Conservation (phyloP, 2,329 filamentous ascomycete genomes). For the Xylaria polymorpha region DNA sequence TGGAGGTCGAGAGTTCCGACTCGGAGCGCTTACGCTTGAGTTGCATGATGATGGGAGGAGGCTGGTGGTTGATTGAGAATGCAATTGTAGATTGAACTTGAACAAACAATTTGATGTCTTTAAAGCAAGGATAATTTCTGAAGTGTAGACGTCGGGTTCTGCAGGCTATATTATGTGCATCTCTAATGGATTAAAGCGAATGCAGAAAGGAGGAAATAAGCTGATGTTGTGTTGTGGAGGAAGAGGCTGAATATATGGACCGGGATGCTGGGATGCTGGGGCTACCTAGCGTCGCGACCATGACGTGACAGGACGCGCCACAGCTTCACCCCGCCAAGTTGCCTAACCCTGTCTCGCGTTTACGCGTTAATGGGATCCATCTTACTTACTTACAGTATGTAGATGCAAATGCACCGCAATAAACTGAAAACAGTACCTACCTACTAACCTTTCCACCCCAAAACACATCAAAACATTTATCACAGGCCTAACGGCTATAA, state of each 20-base stretch:
- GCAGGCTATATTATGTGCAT: neutral
- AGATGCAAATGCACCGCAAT: too few relatives aligned
- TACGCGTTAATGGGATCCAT: constrained; percentile 12
- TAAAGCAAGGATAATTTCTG: too few relatives aligned
- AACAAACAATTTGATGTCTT: neutral
- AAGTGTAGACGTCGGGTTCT: neutral
- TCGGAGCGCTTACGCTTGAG: constrained; percentile 74
- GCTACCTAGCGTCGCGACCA: constrained; percentile 23
- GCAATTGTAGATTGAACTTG: neutral
- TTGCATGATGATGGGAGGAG: constrained; percentile 54
- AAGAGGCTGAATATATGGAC: constrained; percentile 16
- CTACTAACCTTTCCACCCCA: too few relatives aligned
- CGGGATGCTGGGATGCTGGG: neutral
- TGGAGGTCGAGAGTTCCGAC: constrained; percentile 65
- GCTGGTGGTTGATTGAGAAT: constrained; percentile 2
- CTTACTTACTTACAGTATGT: too few relatives aligned
- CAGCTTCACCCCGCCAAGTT: constrained; percentile 21
- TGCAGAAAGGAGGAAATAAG: neutral
- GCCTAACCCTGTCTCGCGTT: constrained; percentile 14
- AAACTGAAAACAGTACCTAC: too few relatives aligned
- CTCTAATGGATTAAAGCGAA: neutral
- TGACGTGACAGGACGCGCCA: constrained; percentile 30
- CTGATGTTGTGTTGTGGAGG: neutral
- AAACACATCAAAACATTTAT: too few relatives aligned
- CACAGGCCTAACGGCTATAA: too few relatives aligned